Evolutionary conservation across 2,329 filamentous ascomycete species (phyloP).

Genomic region (Aureobasidium sp.): DNA sequence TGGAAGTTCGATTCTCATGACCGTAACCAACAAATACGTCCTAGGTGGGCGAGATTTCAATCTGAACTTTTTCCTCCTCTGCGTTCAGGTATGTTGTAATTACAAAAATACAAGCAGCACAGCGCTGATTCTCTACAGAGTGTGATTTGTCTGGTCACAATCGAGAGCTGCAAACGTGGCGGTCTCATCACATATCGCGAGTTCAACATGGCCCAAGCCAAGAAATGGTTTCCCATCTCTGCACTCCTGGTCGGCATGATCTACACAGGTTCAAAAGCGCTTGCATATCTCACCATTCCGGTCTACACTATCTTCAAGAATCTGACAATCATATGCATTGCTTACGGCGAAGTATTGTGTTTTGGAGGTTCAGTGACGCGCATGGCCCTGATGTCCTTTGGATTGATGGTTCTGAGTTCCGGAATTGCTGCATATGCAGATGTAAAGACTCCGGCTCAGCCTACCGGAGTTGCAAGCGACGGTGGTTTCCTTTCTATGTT

Average conservation of each 20-base stretch:
- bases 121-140: constrained; percentile 47
- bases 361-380: constrained; percentile 87
- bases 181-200: constrained; percentile 74
- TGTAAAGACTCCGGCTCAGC: constrained; percentile 68
- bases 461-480: constrained; percentile 24
- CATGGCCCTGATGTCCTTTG: constrained; percentile 85
- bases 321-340: constrained; percentile 95
- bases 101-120: not conserved
- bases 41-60: constrained; percentile 88
- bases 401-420: constrained; percentile 91
- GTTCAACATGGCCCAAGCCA: constrained; percentile 83
- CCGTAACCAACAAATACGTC: constrained; percentile 98
- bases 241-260: constrained; percentile 97
- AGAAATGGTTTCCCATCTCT: constrained; percentile 95
- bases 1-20: constrained; percentile 93
- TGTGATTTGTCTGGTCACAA: constrained; percentile 76
- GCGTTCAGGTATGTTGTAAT: constrained; percentile 50
- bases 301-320: constrained; percentile 99
- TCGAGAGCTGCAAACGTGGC: constrained; percentile 68
- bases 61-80: constrained; percentile 89
- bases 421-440: constrained; percentile 95
- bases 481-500: constrained; percentile 61
- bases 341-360: constrained; percentile 96
- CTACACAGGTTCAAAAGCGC: constrained; percentile 90
- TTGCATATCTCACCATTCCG: constrained; percentile 92